These are phyloP conservation scores for Naganishia vishniacii DNA, from an alignment of 768 basidiomycete genomes.

Conservation along the genomic window DNA sequence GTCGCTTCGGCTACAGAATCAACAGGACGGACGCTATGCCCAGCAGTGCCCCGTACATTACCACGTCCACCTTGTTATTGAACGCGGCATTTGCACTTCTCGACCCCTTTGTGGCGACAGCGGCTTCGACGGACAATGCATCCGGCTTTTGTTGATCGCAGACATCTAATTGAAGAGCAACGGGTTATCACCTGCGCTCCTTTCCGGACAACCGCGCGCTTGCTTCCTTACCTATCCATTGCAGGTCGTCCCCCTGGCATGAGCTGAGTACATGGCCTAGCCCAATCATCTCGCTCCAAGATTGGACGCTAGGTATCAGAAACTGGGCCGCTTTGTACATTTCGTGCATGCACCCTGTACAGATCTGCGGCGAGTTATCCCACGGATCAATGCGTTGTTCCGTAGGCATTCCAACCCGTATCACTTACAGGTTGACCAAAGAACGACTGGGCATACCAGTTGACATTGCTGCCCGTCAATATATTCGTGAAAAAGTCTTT, in stretches of 20 bases:
- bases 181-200: no score
- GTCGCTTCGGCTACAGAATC: no score
- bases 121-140: constrained; percentile 14
- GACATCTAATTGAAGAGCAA: neutral
- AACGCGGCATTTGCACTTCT: neutral
- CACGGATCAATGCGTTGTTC: neutral
- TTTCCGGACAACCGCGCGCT: neutral
- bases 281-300: neutral
- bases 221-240: neutral
- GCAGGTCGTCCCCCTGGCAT: neutral
- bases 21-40: neutral
- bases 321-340: constrained; percentile 41
- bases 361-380: constrained; percentile 27
- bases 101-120: neutral
- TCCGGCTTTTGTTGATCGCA: constrained; percentile 15
- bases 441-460: constrained; percentile 36
- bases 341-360: constrained; percentile 46
- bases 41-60: neutral
- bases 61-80: neutral
- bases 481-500: constrained; percentile 42
- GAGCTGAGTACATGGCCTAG: constrained; percentile 5
- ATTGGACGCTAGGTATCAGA: constrained; percentile 20
- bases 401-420: neutral
- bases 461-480: constrained; percentile 34
- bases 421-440: constrained; percentile 27